These are phyloP conservation scores for Zopfia rhizophila DNA, from an alignment of 2,329 filamentous ascomycete genomes.

Conservation along the genomic window DNA sequence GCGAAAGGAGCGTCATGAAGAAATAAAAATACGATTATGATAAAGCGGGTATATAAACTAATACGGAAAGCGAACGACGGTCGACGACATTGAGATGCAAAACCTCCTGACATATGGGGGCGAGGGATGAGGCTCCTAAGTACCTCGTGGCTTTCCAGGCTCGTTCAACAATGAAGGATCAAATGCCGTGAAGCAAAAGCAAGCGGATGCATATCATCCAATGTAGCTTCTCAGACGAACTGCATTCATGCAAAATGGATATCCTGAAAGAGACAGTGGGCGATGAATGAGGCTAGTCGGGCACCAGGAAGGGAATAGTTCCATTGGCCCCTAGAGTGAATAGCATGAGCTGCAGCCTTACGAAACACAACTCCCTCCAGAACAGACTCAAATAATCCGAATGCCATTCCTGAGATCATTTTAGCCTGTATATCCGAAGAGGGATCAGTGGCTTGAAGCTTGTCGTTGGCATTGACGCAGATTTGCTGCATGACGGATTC, in stretches of 20 bases:
- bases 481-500: conserved; percentile 13
- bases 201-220: conserved; percentile 8
- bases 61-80: conserved; percentile 14
- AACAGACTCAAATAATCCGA: conserved; percentile 8
- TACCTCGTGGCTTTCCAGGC: conserved; percentile 1
- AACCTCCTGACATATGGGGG: conserved; percentile 7
- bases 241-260: conserved; percentile 1
- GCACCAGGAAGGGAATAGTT: not conserved
- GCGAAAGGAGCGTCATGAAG: conserved; percentile 10
- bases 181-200: conserved; percentile 1
- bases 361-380: conserved; percentile 11
- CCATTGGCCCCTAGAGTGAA: too few species aligned
- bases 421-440: conserved; percentile 11
- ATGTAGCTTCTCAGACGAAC: not conserved
- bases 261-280: not conserved
- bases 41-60: conserved; percentile 2
- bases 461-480: conserved; percentile 18
- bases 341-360: conserved; percentile 15
- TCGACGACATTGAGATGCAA: conserved; percentile 21
- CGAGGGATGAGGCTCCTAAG: conserved; percentile 9
- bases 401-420: not conserved
- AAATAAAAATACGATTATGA: conserved; percentile 5
- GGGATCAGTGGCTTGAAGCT: conserved; percentile 13
- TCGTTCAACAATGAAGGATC: not conserved
- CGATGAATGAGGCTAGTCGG: too few species aligned